phyloP scores from a whole-genome alignment of 2,329 filamentous ascomycete genomes.

The Claviceps sp. region DNA sequence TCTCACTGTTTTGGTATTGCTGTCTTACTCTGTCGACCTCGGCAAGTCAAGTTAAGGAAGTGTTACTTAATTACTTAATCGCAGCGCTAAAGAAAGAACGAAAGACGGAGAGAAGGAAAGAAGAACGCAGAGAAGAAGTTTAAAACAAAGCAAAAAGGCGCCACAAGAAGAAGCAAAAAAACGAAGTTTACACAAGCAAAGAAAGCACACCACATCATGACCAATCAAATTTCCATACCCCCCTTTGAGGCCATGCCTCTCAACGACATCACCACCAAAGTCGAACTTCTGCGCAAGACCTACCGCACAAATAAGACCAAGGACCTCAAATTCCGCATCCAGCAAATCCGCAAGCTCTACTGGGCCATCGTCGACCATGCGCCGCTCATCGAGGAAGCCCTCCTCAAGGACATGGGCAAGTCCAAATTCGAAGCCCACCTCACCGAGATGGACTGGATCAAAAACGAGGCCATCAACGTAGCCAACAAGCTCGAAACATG shows the following conservation, averaged over 20 bases:
- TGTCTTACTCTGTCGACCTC: too few species aligned
- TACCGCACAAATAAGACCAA: constrained; percentile 74
- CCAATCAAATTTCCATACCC: constrained; percentile 26
- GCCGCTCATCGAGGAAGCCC: constrained; percentile 58
- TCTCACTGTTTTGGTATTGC: too few species aligned
- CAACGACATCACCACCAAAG: constrained; percentile 49
- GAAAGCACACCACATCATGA: constrained; percentile 19
- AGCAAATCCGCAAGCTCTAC: constrained; percentile 86
- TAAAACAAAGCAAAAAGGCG: too few species aligned
- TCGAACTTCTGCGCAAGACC: constrained; percentile 48
- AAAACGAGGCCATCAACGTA: constrained; percentile 70
- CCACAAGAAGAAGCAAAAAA: not conserved
- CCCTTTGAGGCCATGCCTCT: constrained; percentile 48
- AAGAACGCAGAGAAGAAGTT: too few species aligned
- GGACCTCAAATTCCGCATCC: constrained; percentile 64
- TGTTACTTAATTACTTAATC: too few species aligned
- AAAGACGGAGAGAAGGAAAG: too few species aligned
- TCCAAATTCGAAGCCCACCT: constrained; percentile 59
- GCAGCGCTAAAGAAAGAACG: too few species aligned
- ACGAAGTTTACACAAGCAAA: not conserved
- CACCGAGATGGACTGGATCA: constrained; percentile 63
- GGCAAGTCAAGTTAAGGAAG: too few species aligned
- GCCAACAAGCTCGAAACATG: constrained; percentile 69
- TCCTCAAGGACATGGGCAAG: constrained; percentile 68
- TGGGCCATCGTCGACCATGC: constrained; percentile 79